A percentile compares a stretch with the other conserved stretches of the same genome.
phyloP scores from a whole-genome alignment of 805 yeast species.

The Citeromyces matritensis region DNA sequence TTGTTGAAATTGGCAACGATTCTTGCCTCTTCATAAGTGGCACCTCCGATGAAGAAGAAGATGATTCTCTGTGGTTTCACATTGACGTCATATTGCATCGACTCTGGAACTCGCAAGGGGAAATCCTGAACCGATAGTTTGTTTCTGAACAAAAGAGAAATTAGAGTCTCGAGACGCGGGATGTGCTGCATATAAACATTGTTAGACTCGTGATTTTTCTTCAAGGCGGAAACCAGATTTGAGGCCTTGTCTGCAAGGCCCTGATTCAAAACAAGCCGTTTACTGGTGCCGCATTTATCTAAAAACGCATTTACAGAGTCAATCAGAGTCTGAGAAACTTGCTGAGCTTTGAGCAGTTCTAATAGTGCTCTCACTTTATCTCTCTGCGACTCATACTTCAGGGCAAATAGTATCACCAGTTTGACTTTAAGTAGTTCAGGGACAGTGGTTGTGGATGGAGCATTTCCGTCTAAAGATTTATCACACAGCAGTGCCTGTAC shows the following conservation, averaged over 20 bases:
- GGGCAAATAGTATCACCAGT: conserved; percentile 56
- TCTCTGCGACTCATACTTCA: conserved; percentile 46
- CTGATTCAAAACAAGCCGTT: conserved; percentile 17
- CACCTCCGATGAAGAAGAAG: conserved; percentile 73
- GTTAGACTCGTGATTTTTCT: conserved; percentile 26
- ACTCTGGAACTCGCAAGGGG: conserved; percentile 25
- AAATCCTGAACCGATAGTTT: conserved; percentile 21
- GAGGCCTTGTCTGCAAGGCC: conserved; percentile 6
- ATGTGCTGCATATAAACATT: conserved; percentile 86
- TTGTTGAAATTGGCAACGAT: conserved; percentile 57
- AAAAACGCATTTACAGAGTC: conserved; percentile 30
- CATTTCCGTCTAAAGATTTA: conserved; percentile 7
- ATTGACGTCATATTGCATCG: conserved; percentile 7
- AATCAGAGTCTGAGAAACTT: conserved; percentile 19
- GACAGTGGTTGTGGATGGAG: conserved; percentile 6
- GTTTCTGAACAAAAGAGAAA: conserved; percentile 24
- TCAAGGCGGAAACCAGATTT: conserved; percentile 17
- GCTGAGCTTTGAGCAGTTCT: conserved; percentile 18
- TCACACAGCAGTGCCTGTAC: conserved; percentile 34
- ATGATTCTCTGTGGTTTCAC: conserved; percentile 50
- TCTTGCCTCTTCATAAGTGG: conserved; percentile 85
- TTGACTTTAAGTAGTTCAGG: conserved; percentile 46
- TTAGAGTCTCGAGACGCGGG: conserved; percentile 47
- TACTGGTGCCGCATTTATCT: conserved; percentile 23
- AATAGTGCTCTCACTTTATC: conserved; percentile 25